Evolutionary conservation across 129 eudicot genomes (phyloP).

Genomic region (Sambucus nigra): DNA sequence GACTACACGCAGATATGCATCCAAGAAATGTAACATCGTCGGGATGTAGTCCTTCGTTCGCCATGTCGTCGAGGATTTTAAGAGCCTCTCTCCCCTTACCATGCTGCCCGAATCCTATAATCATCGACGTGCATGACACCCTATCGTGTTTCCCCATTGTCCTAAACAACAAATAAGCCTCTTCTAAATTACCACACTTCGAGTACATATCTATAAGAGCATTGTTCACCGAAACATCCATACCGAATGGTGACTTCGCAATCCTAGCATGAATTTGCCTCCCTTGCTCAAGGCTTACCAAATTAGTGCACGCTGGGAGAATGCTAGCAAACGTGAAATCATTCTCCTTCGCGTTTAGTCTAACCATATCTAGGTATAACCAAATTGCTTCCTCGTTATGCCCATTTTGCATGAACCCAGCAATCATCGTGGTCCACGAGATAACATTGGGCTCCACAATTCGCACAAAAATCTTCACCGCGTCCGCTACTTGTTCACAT

Average conservation of each 20-base stretch:
- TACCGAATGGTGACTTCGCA: conserved; percentile 13
- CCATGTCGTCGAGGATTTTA: conserved; percentile 9
- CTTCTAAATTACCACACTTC: conserved; percentile 15
- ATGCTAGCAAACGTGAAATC: conserved; percentile 15
- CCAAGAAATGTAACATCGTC: conserved; percentile 18
- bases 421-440: conserved; percentile 18
- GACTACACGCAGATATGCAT: conserved; percentile 22
- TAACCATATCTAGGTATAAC: conserved; percentile 4
- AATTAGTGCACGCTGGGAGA: conserved; percentile 15
- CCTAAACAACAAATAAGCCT: conserved; percentile 12
- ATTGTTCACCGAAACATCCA: conserved; percentile 13
- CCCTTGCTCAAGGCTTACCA: conserved; percentile 18
- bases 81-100: conserved; percentile 20
- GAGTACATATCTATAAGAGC: conserved; percentile 21
- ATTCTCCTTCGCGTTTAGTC: conserved; percentile 5
- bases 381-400: conserved; percentile 8
- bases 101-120: conserved; percentile 14
- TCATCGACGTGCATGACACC: conserved; percentile 17
- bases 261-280: conserved; percentile 22
- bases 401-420: conserved; percentile 20
- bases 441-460: conserved; percentile 9
- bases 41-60: conserved; percentile 5
- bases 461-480: conserved; percentile 5
- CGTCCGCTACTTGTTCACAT: conserved; percentile 18
- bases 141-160: conserved; percentile 13